phyloP scores from a whole-genome alignment of 2,329 filamentous ascomycete genomes.

The Venturia oleaginea region DNA sequence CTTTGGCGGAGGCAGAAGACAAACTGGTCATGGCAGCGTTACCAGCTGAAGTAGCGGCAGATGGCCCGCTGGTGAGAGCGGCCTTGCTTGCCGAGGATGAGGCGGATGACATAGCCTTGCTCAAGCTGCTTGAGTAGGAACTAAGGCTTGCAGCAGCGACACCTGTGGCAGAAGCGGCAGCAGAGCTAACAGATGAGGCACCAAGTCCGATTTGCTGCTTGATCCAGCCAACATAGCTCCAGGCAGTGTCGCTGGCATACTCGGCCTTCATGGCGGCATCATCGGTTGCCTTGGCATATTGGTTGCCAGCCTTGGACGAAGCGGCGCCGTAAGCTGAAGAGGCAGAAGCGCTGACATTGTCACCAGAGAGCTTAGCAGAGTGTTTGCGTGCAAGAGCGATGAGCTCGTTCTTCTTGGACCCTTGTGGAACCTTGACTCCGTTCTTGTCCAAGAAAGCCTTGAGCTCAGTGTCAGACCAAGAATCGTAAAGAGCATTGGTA shows the following conservation, averaged over 20 bases:
- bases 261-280: constrained; percentile 33
- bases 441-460: constrained; percentile 94
- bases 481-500: constrained; percentile 75
- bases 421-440: constrained; percentile 79
- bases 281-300: constrained; percentile 68
- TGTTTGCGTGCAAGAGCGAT: constrained; percentile 84
- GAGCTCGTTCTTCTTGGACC: constrained; percentile 82
- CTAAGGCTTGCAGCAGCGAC: constrained; percentile 18
- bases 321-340: constrained; percentile 36
- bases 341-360: constrained; percentile 42
- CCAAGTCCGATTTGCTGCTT: constrained; percentile 33
- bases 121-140: constrained; percentile 23
- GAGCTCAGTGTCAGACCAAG: constrained; percentile 82
- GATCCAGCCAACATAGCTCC: constrained; percentile 11
- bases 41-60: constrained; percentile 23
- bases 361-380: constrained; percentile 60
- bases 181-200: constrained; percentile 25
- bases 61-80: constrained; percentile 15
- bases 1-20: constrained; percentile 20
- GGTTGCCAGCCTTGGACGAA: constrained; percentile 54
- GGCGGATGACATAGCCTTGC: constrained; percentile 25
- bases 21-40: constrained; percentile 20
- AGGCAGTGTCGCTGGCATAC: not conserved
- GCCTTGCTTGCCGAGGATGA: constrained; percentile 25
- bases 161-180: constrained; percentile 18